These are phyloP conservation scores for Aspergillus incahuasiensis DNA, from an alignment of 495 filamentous ascomycete species.

Conservation along the genomic window DNA sequence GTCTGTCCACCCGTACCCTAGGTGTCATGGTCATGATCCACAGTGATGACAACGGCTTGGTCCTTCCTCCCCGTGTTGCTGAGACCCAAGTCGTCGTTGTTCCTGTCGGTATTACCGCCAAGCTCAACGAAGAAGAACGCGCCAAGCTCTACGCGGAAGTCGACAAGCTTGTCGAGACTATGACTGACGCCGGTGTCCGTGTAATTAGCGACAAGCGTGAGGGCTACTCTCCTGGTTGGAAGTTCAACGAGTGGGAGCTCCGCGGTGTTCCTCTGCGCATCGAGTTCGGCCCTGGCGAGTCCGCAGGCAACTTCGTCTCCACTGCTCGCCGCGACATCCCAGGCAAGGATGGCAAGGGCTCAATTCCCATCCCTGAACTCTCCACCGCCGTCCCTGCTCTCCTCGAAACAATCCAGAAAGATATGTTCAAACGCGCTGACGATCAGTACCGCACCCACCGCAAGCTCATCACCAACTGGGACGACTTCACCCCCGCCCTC, in stretches of 20 bases:
- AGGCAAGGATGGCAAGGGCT: constrained; percentile 63
- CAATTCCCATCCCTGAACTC: constrained; percentile 68
- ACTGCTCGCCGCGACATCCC: constrained; percentile 79
- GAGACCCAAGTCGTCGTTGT: constrained; percentile 80
- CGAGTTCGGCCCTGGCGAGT: constrained; percentile 93
- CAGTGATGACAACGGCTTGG: constrained; percentile 87
- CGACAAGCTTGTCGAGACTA: constrained; percentile 56
- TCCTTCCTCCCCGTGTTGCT: constrained; percentile 87
- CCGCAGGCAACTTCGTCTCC: constrained; percentile 74
- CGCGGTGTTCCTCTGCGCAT: constrained; percentile 90
- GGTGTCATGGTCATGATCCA: constrained; percentile 99
- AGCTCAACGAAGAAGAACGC: constrained; percentile 72
- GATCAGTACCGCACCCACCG: constrained; percentile 71
- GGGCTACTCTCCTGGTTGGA: constrained; percentile 87
- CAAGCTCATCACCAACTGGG: constrained; percentile 77
- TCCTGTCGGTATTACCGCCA: constrained; percentile 90
- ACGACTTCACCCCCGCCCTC: constrained; percentile 79
- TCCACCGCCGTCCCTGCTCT: constrained; percentile 66
- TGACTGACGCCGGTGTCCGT: constrained; percentile 64
- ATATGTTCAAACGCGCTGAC: constrained; percentile 81
- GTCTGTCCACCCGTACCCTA: constrained; percentile 89
- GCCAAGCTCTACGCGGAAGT: constrained; percentile 66
- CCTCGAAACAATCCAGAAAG: constrained; percentile 81
- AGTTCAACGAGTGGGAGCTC: constrained; percentile 97
- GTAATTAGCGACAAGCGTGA: constrained; percentile 74